These are phyloP conservation scores for Eragrostis tef DNA, from an alignment of 202 grass and related monocot genomes.

Conservation along the genomic window DNA sequence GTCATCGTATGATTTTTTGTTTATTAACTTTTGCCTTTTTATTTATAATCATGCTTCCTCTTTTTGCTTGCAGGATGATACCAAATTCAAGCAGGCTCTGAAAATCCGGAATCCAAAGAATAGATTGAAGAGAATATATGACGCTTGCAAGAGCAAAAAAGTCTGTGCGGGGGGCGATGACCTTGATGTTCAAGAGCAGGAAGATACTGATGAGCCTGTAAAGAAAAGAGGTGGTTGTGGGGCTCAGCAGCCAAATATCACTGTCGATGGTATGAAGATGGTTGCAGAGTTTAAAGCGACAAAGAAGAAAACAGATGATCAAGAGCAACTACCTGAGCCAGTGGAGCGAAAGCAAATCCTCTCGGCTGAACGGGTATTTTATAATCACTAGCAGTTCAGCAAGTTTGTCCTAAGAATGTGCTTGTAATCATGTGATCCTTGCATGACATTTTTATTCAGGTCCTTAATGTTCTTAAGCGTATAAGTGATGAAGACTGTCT, in stretches of 20 bases:
- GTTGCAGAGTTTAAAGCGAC: slow-evolving; percentile 89
- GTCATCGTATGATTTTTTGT: neutral
- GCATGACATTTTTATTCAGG: slow-evolving; percentile 51
- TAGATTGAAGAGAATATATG: slow-evolving; percentile 94
- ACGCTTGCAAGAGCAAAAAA: slow-evolving; percentile 98
- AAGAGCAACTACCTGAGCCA: slow-evolving; percentile 93
- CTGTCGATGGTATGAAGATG: slow-evolving; percentile 99
- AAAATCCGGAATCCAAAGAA: slow-evolving; percentile 93
- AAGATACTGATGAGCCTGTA: slow-evolving; percentile 73
- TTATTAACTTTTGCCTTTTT: slow-evolving; percentile 1
- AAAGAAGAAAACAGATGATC: slow-evolving; percentile 91
- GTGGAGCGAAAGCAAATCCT: slow-evolving; percentile 93
- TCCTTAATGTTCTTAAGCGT: slow-evolving; percentile 93
- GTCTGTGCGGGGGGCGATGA: slow-evolving; percentile 84
- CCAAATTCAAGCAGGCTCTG: slow-evolving; percentile 91
- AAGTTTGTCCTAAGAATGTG: slow-evolving; percentile 15
- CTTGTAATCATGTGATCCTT: slow-evolving; percentile 41
- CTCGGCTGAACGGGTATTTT: slow-evolving; percentile 76
- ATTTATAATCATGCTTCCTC: slow-evolving; percentile 26
- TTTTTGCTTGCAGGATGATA: slow-evolving; percentile 65
- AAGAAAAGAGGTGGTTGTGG: slow-evolving; percentile 93
- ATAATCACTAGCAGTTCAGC: neutral
- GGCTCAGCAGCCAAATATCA: slow-evolving; percentile 96
- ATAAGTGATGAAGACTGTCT: slow-evolving; percentile 95
- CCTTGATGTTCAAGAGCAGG: slow-evolving; percentile 75